These are phyloP conservation scores for Perilla frutescens DNA, from an alignment of 257 asterid species.

Conservation along the genomic window DNA sequence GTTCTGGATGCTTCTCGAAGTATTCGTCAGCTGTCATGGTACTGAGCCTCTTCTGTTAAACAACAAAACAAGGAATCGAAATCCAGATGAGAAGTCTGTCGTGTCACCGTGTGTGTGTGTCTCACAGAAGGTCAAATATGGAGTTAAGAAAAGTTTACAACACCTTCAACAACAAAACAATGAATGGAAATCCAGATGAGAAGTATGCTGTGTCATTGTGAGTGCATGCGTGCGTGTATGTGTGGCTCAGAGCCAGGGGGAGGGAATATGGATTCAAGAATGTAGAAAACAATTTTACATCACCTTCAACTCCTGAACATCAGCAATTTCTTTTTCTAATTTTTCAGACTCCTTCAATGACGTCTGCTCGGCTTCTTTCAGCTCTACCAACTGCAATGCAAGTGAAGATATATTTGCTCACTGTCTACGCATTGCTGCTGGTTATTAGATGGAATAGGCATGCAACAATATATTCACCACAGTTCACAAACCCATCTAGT, in stretches of 20 bases:
- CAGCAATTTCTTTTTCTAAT: conserved; percentile 86
- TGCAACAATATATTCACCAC: not conserved
- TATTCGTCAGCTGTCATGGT: conserved; percentile 98
- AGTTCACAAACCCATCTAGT: not conserved
- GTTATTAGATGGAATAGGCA: not conserved
- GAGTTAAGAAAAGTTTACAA: not conserved
- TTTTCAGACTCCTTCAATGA: conserved; percentile 86
- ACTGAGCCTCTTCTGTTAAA: conserved; percentile 71
- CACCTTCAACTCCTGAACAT: conserved; percentile 89
- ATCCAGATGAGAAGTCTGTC: not conserved
- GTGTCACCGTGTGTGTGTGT: not conserved
- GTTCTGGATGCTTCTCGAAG: conserved; percentile 92
- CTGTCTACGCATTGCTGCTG: not conserved
- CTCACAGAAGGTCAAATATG: not conserved
- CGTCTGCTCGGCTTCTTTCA: conserved; percentile 83
- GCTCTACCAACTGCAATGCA: conserved; percentile 77
- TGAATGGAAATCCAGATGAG: conserved; percentile 29
- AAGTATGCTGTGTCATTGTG: not conserved
- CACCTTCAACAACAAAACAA: conserved; percentile 64
- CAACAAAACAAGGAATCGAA: conserved; percentile 41
- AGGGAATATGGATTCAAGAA: conserved; percentile 1
- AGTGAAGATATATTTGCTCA: not conserved
- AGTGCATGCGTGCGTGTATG: not conserved
- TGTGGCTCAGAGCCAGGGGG: not conserved
- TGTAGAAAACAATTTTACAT: not conserved